Percentiles rank a stretch among this genome's conserved stretches.
Conservation (phyloP, 2,329 filamentous ascomycete genomes). For the Dissoconium aciculare region DNA sequence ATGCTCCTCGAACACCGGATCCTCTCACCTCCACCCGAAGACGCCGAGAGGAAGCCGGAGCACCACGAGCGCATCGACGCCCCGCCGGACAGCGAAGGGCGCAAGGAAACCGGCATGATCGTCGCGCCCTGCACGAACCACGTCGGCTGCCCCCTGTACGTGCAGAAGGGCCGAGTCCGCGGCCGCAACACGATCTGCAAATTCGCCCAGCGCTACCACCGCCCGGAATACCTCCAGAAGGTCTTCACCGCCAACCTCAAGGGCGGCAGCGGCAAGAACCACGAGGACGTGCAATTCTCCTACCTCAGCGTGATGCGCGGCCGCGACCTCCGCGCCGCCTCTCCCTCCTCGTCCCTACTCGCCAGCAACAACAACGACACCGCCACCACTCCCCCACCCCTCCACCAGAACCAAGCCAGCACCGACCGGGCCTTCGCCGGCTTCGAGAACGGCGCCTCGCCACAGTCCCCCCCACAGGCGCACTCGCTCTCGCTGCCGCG, state of each 20-base stretch:
- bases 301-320: conserved; percentile 79
- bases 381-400: neutral
- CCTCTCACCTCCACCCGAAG: conserved; percentile 40
- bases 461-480: conserved; percentile 6
- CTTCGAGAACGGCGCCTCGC: conserved; percentile 36
- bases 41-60: conserved; percentile 13
- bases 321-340: conserved; percentile 37
- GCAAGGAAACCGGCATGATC: conserved; percentile 48
- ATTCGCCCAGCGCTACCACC: conserved; percentile 77
- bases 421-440: conserved; percentile 57
- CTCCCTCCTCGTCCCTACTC: no score
- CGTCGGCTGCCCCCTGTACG: conserved; percentile 74
- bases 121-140: conserved; percentile 71
- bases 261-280: conserved; percentile 55
- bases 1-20: conserved; percentile 65
- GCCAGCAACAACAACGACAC: neutral
- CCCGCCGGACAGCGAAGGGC: neutral
- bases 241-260: conserved; percentile 39
- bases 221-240: conserved; percentile 66
- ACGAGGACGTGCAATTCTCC: conserved; percentile 82
- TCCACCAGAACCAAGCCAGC: conserved; percentile 39
- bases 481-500: conserved; percentile 58
- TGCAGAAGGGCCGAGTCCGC: conserved; percentile 47
- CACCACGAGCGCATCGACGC: no score
- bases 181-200: conserved; percentile 83